Percentiles rank a stretch among this genome's conserved stretches.
Conservation (phyloP, 768 basidiomycete species). For the Tephrocybe sp. region DNA sequence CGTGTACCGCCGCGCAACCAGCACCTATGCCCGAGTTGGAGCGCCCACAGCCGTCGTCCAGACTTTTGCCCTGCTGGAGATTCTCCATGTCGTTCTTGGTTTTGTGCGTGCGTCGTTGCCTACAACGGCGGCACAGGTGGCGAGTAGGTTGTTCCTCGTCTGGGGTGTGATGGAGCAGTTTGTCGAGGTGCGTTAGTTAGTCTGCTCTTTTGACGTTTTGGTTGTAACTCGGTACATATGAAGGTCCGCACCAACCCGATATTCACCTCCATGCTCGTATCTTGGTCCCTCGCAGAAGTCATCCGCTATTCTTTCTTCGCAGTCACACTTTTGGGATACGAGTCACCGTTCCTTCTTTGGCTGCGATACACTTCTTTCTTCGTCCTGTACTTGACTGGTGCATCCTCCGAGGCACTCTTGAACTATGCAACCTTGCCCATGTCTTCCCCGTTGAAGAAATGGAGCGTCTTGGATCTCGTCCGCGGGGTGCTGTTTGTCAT, state of each 20-base stretch:
- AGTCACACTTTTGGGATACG: constrained; percentile 53
- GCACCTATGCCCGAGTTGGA: constrained; percentile 64
- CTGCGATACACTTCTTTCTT: constrained; percentile 93
- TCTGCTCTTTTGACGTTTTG: neutral
- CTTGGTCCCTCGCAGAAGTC: constrained; percentile 91
- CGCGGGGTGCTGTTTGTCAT: constrained; percentile 65
- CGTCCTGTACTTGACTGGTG: constrained; percentile 90
- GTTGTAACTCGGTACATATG: neutral
- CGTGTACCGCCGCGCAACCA: constrained; percentile 47
- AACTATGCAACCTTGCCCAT: constrained; percentile 72
- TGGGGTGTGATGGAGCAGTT: constrained; percentile 80
- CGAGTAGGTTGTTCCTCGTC: constrained; percentile 76
- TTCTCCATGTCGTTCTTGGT: constrained; percentile 75
- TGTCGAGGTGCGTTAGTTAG: constrained; percentile 37
- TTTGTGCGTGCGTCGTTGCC: constrained; percentile 75
- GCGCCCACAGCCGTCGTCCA: constrained; percentile 69
- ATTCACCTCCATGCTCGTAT: constrained; percentile 88
- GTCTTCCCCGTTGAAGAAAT: constrained; percentile 39
- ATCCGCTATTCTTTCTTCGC: constrained; percentile 92
- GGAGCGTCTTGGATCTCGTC: constrained; percentile 36
- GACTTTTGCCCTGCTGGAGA: constrained; percentile 79
- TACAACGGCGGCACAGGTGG: constrained; percentile 79
- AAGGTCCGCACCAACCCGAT: constrained; percentile 72
- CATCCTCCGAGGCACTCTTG: constrained; percentile 85
- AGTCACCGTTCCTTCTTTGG: constrained; percentile 53